Base-by-base conservation (phyloP, 805 yeast species). In the Tetrapisispora namnaoensis region DNA sequence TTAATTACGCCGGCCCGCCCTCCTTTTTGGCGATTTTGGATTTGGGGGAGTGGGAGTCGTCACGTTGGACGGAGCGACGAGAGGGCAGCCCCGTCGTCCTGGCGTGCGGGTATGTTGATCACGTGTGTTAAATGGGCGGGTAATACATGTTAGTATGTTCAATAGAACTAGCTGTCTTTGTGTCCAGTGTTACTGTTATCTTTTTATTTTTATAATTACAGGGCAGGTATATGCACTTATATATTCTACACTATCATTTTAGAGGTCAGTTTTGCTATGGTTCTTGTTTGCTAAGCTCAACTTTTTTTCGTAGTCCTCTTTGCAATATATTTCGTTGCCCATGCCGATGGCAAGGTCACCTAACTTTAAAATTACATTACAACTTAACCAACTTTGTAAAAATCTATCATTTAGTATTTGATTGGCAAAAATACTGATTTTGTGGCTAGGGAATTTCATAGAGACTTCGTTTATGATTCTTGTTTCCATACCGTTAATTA, bases 381-480 rank as follows among this genome's bases (percentile, higher is more conserved):
- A 95, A 28, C 96, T 95, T 41, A 86, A 79, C 95, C 96, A 89
- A 18, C 88, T 73, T 51, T 87, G 83, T 58, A 77, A 80, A 54
- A 78, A 75, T 59, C 96, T 76, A 65, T 89, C 96, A 49, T 74
- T 70, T 20, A 82, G 66, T 57, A 79, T 79, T 45, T 95, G 95
- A 32, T 81, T 79, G 2, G 95, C 84, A 61, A 86, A 90, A n/a
- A 90, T 74, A 54, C 95, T 72, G 38, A 89, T 77, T 63, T 89
- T 90, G 59, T 88, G 74, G 47, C 93, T 93, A 16, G 96, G 95
- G 62, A 88, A 85, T 47, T 76, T 67, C 42, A 73, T 70, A 16
- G 82, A 73, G 49, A 89, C 69, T 58, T 88, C 96, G 50, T 77
- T 74, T 55, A 82, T 77, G 47, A 90, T 68, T 53, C 95, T 72